Base-by-base conservation (phyloP, 768 basidiomycete genomes). In the Tremella fuciformis region DNA sequence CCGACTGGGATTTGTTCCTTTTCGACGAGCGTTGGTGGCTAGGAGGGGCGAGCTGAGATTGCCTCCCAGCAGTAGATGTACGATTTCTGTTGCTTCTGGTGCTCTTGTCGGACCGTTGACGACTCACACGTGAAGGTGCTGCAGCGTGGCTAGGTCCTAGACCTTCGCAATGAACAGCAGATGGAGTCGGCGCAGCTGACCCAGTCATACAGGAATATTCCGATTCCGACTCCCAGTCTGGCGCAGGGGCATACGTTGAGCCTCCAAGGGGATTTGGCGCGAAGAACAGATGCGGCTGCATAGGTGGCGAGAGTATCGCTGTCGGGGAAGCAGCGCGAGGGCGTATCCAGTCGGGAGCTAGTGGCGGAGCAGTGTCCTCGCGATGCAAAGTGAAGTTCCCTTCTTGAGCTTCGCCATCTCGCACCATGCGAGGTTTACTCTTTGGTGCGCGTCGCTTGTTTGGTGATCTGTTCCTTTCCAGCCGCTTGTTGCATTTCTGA, bases 221-320 rank as follows among this genome's bases (percentile, higher is more conserved):
- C 16, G 8, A 34, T 19, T 38, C 54, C 2, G 44, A 25, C 19
- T 34, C 16, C 15, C 24, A 41, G 11, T 22, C 39, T 15, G 44
- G 42, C 9, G 29, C 44, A 24, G 53, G 38, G 53, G 44, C 50
- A 34, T 47, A 34, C 19, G 44, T 60, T 2, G 58, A 54, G 34
- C 24, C 38, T 1, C 34, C 39, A 29, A 34, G 39, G n/a, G 63
- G 58, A 16, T 58, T 48, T 9, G 62, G 59, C 18, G 65, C 64
- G 51, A 71, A 71, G 58, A 71, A 71, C n/a, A 71, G 52, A 26
- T 66, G 59, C 16, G 70, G 70, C 25, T 71, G 62, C 26, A 67
- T 25, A 1, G 70, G 70, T 3, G 67, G 67, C 15, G 60, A 62
- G 1, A 71, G 54, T 8, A 64, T 59, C 9, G 51, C 51, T 2